Conservation (phyloP, 345 rosid species). For the Rhodamnia argentea region DNA sequence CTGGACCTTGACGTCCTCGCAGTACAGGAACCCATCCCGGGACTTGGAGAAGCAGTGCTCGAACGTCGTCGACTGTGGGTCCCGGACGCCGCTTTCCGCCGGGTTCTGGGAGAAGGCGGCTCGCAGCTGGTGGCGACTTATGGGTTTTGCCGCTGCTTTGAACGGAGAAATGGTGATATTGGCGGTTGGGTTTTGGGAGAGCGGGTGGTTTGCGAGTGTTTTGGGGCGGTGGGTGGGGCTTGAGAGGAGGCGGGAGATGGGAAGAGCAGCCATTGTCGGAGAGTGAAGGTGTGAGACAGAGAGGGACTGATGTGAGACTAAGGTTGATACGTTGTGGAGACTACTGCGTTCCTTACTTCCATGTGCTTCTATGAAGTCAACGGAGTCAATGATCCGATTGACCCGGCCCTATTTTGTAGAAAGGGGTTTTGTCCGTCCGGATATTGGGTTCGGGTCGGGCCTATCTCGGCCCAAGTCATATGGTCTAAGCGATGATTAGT, state of each 20-base stretch:
- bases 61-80: slow-evolving; percentile 10
- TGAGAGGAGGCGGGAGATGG: slow-evolving; percentile 5
- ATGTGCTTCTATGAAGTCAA: too few species aligned
- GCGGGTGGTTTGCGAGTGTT: slow-evolving; percentile 9
- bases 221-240: background rate
- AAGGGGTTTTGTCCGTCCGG: background rate
- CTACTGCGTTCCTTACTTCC: too few species aligned
- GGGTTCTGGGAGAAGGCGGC: slow-evolving; percentile 50
- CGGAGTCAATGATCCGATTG: too few species aligned
- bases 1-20: slow-evolving; percentile 73
- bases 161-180: slow-evolving; percentile 26
- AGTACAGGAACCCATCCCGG: slow-evolving; percentile 72
- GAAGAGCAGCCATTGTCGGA: slow-evolving; percentile 17
- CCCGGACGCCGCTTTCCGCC: slow-evolving; percentile 11
- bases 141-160: slow-evolving; percentile 10
- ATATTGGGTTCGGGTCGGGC: background rate
- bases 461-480: background rate
- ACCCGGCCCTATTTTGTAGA: background rate
- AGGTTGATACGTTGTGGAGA: too few species aligned
- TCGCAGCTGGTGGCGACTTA: slow-evolving; percentile 20
- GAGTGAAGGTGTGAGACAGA: background rate
- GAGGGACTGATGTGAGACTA: too few species aligned
- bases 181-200: slow-evolving; percentile 23
- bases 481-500: too few species aligned
- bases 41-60: slow-evolving; percentile 77